Percentiles rank a stretch among this genome's conserved stretches.
Evolutionary conservation across 352 stramenopile species (phyloP).

Genomic region (Halophytophthora polymorphica): DNA sequence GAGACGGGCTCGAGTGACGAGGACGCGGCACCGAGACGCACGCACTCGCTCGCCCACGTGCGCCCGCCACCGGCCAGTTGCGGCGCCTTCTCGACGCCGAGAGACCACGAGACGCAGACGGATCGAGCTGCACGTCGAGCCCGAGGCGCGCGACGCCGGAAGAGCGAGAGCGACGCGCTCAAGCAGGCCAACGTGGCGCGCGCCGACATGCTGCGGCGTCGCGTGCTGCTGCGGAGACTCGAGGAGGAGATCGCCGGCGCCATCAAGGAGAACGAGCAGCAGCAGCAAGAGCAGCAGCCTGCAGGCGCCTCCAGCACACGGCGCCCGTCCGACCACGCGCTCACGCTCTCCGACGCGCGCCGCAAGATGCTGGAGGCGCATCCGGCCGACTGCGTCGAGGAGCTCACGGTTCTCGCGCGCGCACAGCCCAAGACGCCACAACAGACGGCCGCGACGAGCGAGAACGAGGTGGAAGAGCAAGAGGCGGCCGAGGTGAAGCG

Average conservation of each 20-base stretch:
- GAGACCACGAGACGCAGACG: conserved; percentile 13
- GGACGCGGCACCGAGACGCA: conserved; percentile 16
- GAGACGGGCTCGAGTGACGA: conserved; percentile 47
- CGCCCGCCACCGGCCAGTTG: conserved; percentile 14
- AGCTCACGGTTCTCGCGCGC: conserved; percentile 46
- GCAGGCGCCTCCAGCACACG: conserved; percentile 2
- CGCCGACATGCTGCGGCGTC: conserved; percentile 60
- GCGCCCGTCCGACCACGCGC: conserved; percentile 24
- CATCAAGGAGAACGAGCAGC: conserved; percentile 51
- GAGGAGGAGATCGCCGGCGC: conserved; percentile 72
- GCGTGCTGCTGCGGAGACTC: conserved; percentile 61
- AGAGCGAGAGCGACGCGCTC: conserved; percentile 70
- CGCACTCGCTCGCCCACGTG: conserved; percentile 22
- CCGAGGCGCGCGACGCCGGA: conserved; percentile 47
- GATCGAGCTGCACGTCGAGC: conserved; percentile 14
- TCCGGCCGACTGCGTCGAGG: conserved; percentile 52
- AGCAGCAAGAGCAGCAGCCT: background rate
- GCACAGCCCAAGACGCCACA: conserved; percentile 16
- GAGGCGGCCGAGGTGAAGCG: conserved; percentile 38
- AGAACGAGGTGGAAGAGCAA: conserved; percentile 7
- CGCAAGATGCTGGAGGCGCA: conserved; percentile 58
- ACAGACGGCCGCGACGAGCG: conserved; percentile 8
- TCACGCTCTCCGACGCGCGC: conserved; percentile 42
- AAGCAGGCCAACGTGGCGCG: conserved; percentile 46
- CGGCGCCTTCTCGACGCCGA: conserved; percentile 2